Percentiles rank a stretch among this genome's conserved stretches.
These are phyloP conservation scores for Akanthomyces dipterigenus DNA, from an alignment of 2,329 filamentous ascomycete species.

Conservation along the genomic window DNA sequence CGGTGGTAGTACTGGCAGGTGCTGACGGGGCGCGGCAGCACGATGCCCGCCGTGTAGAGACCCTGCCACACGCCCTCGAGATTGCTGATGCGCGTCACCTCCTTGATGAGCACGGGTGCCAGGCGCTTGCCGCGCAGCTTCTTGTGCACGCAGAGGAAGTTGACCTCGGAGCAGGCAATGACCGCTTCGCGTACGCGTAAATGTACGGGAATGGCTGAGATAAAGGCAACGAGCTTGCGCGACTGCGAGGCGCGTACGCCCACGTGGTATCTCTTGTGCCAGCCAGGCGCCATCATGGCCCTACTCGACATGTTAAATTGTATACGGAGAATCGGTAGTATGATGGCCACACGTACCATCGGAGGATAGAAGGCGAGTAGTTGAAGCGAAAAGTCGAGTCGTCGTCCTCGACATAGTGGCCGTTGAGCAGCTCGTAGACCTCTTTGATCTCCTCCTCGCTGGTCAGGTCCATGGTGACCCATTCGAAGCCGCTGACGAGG, in stretches of 20 bases:
- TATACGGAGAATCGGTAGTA: no score
- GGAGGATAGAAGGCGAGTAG: constrained; percentile 81
- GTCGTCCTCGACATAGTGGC: constrained; percentile 95
- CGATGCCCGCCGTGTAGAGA: constrained; percentile 87
- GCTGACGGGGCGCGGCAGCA: constrained; percentile 85
- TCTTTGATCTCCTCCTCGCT: constrained; percentile 76
- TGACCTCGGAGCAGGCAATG: constrained; percentile 83
- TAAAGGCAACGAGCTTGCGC: constrained; percentile 86
- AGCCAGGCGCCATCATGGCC: constrained; percentile 91
- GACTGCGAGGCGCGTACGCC: constrained; percentile 81
- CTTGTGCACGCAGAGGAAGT: constrained; percentile 97
- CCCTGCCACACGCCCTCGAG: constrained; percentile 83
- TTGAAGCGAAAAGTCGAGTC: constrained; percentile 98
- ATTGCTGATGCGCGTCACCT: constrained; percentile 91
- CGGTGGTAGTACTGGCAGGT: constrained; percentile 95
- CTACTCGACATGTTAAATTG: constrained; percentile 33
- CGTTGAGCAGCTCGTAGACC: constrained; percentile 82
- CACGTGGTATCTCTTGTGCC: constrained; percentile 91
- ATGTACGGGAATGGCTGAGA: constrained; percentile 83
- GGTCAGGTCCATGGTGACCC: constrained; percentile 82
- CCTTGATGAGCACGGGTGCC: constrained; percentile 91
- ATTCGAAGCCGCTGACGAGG: constrained; percentile 81
- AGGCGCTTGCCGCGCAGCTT: constrained; percentile 91
- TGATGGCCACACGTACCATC: constrained; percentile 56
- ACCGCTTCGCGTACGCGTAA: constrained; percentile 71